Percentiles rank a stretch among this genome's conserved stretches.
phyloP scores from a whole-genome alignment of 768 basidiomycete genomes.

The Mycena rosella region DNA sequence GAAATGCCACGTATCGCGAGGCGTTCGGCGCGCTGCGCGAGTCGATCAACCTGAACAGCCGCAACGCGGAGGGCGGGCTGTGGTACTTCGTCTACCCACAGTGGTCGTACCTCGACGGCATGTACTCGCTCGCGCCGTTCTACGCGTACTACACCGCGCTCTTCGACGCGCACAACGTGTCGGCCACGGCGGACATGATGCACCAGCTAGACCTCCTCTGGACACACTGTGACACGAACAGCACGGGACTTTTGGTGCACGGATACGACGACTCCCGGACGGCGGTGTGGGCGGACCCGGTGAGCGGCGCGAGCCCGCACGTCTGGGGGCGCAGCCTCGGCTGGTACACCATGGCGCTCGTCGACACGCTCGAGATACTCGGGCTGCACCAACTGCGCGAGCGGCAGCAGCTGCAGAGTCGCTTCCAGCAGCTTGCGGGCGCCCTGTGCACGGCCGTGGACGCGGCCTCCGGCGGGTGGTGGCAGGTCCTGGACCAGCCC shows the following conservation, averaged over 20 bases:
- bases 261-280: slow-evolving; percentile 44
- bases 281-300: slow-evolving; percentile 40
- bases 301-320: slow-evolving; percentile 39
- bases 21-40: slow-evolving; percentile 36
- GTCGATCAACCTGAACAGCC: slow-evolving; percentile 37
- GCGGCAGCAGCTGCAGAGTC: slow-evolving; percentile 18
- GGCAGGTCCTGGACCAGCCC: slow-evolving; percentile 43
- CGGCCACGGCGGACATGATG: slow-evolving; percentile 39
- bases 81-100: slow-evolving; percentile 39
- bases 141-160: slow-evolving; percentile 40
- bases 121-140: slow-evolving; percentile 44
- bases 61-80: slow-evolving; percentile 38
- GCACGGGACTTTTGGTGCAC: slow-evolving; percentile 33
- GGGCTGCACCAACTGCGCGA: slow-evolving; percentile 29
- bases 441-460: slow-evolving; percentile 34
- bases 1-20: slow-evolving; percentile 33
- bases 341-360: slow-evolving; percentile 35
- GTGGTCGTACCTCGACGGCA: slow-evolving; percentile 41
- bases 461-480: slow-evolving; percentile 40
- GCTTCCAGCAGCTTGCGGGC: slow-evolving; percentile 26
- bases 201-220: slow-evolving; percentile 41
- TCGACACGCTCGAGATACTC: slow-evolving; percentile 41
- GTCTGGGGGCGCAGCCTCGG: slow-evolving; percentile 38
- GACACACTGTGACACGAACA: slow-evolving; percentile 34
- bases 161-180: slow-evolving; percentile 33